A percentile compares a stretch with the other conserved stretches of the same genome.
Evolutionary conservation across 2,329 filamentous ascomycete species (phyloP).

Genomic region (Blastomyces parvus): DNA sequence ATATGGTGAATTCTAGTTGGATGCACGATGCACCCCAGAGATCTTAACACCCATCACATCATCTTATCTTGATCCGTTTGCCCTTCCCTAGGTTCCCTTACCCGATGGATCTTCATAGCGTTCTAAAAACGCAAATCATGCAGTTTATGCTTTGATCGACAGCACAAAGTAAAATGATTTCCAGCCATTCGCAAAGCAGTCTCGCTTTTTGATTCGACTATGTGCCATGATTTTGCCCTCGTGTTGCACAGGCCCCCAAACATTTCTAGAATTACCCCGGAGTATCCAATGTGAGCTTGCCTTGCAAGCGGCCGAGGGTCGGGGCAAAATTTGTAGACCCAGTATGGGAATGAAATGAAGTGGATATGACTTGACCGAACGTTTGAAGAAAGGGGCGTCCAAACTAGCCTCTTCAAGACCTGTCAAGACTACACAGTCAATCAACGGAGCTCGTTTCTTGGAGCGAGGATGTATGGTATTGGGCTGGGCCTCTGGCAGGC

Average conservation of each 20-base stretch:
- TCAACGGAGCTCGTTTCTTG: background rate
- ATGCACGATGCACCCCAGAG: background rate
- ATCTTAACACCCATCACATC: background rate
- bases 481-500: background rate
- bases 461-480: background rate
- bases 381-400: background rate
- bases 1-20: background rate
- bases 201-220: slow-evolving; percentile 3
- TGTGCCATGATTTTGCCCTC: background rate
- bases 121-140: background rate
- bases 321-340: background rate
- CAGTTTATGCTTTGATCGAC: slow-evolving; percentile 3
- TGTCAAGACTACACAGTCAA: background rate
- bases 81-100: background rate
- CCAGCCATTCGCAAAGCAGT: background rate
- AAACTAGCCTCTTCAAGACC: background rate
- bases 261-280: background rate
- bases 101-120: background rate
- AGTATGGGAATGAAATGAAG: background rate
- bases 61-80: background rate
- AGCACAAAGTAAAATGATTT: background rate
- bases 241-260: slow-evolving; percentile 6
- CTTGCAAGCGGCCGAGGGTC: background rate
- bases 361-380: background rate
- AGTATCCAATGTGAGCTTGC: background rate